Conservation (phyloP, 116 monocot genomes). For the Cymodocea nodosa region DNA sequence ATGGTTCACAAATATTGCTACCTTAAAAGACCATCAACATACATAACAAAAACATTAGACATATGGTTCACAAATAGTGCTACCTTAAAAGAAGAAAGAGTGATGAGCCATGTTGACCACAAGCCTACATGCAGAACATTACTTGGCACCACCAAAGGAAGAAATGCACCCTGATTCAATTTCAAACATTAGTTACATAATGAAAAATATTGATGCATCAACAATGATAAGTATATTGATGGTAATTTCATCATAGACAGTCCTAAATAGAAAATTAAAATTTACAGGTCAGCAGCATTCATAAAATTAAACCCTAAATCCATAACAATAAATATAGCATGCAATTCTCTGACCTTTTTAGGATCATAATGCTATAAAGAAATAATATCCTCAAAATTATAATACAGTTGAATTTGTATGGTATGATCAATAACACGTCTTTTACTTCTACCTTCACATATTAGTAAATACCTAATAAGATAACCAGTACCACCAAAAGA, state of each 20-base stretch:
- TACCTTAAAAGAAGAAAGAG: constrained; percentile 84
- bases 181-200: neutral
- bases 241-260: neutral
- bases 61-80: neutral
- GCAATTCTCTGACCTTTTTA: no score
- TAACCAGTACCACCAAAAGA: no score
- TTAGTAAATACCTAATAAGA: no score
- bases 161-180: constrained; percentile 57
- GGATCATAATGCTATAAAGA: no score
- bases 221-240: neutral
- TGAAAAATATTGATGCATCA: neutral
- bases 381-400: no score
- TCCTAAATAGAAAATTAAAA: no score
- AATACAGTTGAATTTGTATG: no score
- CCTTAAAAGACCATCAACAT: constrained; percentile 50
- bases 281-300: no score
- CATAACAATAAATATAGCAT: no score
- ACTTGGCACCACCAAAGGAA: constrained; percentile 81
- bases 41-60: neutral
- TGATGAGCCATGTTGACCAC: constrained; percentile 77
- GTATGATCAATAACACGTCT: no score
- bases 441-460: no score
- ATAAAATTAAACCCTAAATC: no score
- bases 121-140: constrained; percentile 45
- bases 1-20: constrained; percentile 6